Base-by-base conservation (phyloP, 306 rosid genomes). In the Prunus mongolica region DNA sequence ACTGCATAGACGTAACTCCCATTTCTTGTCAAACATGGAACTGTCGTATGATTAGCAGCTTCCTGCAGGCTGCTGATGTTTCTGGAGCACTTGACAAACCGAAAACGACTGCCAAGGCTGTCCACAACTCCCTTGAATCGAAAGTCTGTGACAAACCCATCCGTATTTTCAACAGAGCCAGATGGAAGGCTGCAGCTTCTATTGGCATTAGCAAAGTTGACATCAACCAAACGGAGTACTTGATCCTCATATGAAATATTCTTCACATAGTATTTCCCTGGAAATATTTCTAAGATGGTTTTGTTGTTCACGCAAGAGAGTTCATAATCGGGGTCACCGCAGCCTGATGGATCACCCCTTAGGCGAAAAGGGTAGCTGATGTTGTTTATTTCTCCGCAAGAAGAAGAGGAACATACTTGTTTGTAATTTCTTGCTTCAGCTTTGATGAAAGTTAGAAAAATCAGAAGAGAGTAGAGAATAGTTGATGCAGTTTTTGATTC, bases 11-110 rank as follows among this genome's bases (percentile, higher is more conserved):
- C 6, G 25, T 38, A 24, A 27, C 30, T 65, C 10, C 60, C 52
- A 44, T 67, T 57, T 63, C 27, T 25, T n/a, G 52, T 63, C 67
- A 75, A 68, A 62, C 80, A 81, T 13, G 77, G 72, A 69, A 70
- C 16, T 20, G 25, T 24, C 2, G 63, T 44, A 50, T 34, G 71
- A 47, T 73, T 73, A 4, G 63, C 49, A 9, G 65, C 30, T 25
- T 60, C 60, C 66, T 14, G 69, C 34, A 54, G 28, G 65, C 34
- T 44, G 3, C 54, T 69, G 30, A 52, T 57, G 49, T 57, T 65
- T 62, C 52, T 44, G 8, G 84, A 75, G 84, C 84, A 75, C 68
- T 75, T 73, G 11, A 79, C n/a, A 16, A 79, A 79, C 6, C 75
- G 24, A 34, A 58, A 57, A 5, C 67, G 55, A 16, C 56, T 57